Evolutionary conservation across 352 stramenopile genomes (phyloP), one percentile per base, ranked within the genome.

Genomic region (Globisporangium rhizosaccharum): DNA sequence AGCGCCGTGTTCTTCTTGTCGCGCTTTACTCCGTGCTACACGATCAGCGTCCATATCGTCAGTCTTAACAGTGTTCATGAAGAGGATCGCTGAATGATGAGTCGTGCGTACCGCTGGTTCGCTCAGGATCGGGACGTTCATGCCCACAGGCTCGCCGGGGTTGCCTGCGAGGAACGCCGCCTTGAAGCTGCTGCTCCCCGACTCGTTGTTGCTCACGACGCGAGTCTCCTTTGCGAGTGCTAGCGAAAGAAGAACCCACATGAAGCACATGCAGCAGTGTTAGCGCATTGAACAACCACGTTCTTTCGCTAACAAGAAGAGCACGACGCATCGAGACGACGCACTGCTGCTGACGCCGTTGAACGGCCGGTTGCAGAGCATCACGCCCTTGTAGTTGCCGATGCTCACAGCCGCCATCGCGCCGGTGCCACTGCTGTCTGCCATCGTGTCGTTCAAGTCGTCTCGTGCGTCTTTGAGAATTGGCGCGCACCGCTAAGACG

Each of bases 321-420:
- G 12, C 49, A 15, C 14, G 23, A 23, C 23, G 23, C 23, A 23
- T 23, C 23, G 23, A 23, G 12, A 2, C 33, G 12, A 66, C 70
- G 67, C 71, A 93, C 82, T 86, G 57, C 71, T 79, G 59, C 71
- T 86, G 54, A 91, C 85, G 50, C 88, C 89, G 49, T 93, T 94
- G 78, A 97, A 97, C 15, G 92, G 92, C 23, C 92, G 73, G 70
- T 98, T 97, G 75, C 92, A 98, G 36, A 98, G 82, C 91, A 98
- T 98, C 28, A 98, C 92, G 56, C 91, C 92, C 73, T 98, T 97
- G 74, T 97, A 97, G 79, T 97, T 97, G 67, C 89, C 91, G 65
- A 97, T 97, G 59, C 80, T 92, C 61, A 94, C 79, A 36, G 78
- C 78, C n/a, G 67, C 71, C 23, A 65, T 59, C 10, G 69, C 63